Base-by-base conservation (phyloP, 2,329 filamentous ascomycete genomes). In the Hymenoscyphus infarciens region DNA sequence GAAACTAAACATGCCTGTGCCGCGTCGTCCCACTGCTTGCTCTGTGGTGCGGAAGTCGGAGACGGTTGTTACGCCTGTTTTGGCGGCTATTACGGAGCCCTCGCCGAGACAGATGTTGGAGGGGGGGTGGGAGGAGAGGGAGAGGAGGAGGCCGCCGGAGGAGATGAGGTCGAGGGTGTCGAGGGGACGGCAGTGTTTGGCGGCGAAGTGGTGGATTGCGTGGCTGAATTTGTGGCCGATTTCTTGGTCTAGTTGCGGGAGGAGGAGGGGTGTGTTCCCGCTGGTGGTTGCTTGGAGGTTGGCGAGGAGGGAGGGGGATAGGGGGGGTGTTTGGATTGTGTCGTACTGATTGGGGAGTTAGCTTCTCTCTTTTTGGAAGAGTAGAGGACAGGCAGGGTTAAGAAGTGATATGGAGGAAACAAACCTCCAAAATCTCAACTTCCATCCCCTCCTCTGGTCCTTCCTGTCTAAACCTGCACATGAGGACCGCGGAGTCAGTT, bases 91-190 rank as follows among this genome's bases (percentile, higher is more conserved):
- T 5, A 74, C 70, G 22, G 72, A 68, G 38, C 72, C 72, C 65
- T 74, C 72, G 55, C 72, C 72, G 13, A 74, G 58, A 59, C 72
- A 74, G 69, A 74, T 73, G 60, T 73, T 73, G 42, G 70, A 69
- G n/a, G 62, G 63, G 16, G 72, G 72, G 11, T 65, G 67, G 16
- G 71, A 70, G 10, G 69, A 71, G 53, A 74, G 63, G 4, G 70
- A 70, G 38, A 74, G 65, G 6, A 73, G 61, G 63, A 73, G 71
- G 11, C 72, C 72, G 6, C 72, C 72, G 15, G 69, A 72, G 2
- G 71, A 71, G 49, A 74, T 74, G 33, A 74, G 52, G 60, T 74
- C 72, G 39, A 74, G 71, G 29, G 71, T 70, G 52, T 74, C 72
- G 3, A 73, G 63, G n/a, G 69, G 62, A 19, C 73, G 70, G 0